These are phyloP conservation scores for Malus hybrid DNA, from an alignment of 331 rosid genomes.

Conservation along the genomic window DNA sequence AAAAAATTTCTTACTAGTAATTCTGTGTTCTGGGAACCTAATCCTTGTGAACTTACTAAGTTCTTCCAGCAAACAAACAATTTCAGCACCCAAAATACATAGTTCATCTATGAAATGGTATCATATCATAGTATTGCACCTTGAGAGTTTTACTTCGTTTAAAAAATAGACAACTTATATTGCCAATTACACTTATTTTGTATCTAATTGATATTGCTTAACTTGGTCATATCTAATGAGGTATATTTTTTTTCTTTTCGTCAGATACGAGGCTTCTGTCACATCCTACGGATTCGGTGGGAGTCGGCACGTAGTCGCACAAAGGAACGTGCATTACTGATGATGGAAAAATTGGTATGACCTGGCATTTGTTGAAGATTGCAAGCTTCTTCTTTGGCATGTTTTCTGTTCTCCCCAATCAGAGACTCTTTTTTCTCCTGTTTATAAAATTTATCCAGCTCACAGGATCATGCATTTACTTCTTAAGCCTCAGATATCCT, in stretches of 20 bases:
- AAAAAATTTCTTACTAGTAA: not conserved
- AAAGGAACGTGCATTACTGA: constrained; percentile 76
- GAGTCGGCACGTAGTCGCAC: constrained; percentile 89
- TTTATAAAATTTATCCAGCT: not conserved
- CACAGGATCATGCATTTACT: not conserved
- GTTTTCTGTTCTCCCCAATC: not conserved
- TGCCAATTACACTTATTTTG: not conserved
- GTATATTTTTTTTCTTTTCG: not conserved
- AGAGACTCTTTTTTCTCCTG: not conserved
- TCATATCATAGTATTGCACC: not conserved
- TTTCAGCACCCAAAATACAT: not conserved
- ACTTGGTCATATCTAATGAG: not conserved
- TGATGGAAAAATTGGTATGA: constrained; percentile 89
- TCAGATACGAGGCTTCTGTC: constrained; percentile 59
- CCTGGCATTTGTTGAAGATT: not conserved
- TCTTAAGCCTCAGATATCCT: not conserved
- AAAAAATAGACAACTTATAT: not conserved
- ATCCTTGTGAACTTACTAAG: not conserved
- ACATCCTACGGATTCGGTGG: constrained; percentile 83
- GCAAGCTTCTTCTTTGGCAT: not conserved
- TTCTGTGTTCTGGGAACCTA: not conserved
- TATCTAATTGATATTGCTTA: not conserved
- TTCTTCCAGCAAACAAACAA: not conserved
- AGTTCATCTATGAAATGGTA: not conserved
- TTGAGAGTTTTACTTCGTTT: not conserved